Percentiles rank a stretch among this genome's conserved stretches.
These are phyloP conservation scores for Heimioporus sp. DNA, from an alignment of 768 basidiomycete genomes.

Conservation along the genomic window DNA sequence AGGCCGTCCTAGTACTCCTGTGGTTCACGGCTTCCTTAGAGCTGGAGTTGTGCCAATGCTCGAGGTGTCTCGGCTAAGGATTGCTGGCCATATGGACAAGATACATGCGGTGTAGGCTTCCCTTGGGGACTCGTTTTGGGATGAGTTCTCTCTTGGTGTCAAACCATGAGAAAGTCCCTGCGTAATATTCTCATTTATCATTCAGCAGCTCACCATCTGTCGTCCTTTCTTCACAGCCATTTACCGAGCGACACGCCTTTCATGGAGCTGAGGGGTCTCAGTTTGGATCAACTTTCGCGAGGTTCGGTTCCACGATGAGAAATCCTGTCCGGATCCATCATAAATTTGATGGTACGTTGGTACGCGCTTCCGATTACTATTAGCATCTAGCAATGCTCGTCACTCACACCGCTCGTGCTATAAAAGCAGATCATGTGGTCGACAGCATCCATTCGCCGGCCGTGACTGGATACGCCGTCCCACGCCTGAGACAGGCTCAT, in stretches of 20 bases:
- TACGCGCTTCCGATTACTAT: no score
- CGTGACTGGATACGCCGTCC: conserved; percentile 13
- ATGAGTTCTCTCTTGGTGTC: background rate
- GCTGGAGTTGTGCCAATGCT: no score
- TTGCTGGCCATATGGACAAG: no score
- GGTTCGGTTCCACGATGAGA: conserved; percentile 7
- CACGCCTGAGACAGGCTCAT: conserved; percentile 21
- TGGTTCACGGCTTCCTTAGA: no score
- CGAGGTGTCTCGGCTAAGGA: no score
- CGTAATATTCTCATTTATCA: background rate
- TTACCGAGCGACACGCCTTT: background rate
- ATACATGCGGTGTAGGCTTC: background rate
- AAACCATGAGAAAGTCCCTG: conserved; percentile 9
- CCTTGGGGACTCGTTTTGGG: background rate
- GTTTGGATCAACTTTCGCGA: background rate
- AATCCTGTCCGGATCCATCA: background rate
- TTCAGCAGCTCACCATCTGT: no score
- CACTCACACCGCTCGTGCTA: conserved; percentile 3
- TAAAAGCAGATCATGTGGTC: conserved; percentile 18
- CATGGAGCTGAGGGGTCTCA: background rate
- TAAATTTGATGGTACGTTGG: no score
- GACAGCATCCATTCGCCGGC: conserved; percentile 9
- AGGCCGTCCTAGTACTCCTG: background rate
- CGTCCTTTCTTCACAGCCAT: background rate
- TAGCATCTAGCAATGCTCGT: no score